phyloP scores from a whole-genome alignment of 495 filamentous ascomycete species.

The Parachaetomium inaequale region DNA sequence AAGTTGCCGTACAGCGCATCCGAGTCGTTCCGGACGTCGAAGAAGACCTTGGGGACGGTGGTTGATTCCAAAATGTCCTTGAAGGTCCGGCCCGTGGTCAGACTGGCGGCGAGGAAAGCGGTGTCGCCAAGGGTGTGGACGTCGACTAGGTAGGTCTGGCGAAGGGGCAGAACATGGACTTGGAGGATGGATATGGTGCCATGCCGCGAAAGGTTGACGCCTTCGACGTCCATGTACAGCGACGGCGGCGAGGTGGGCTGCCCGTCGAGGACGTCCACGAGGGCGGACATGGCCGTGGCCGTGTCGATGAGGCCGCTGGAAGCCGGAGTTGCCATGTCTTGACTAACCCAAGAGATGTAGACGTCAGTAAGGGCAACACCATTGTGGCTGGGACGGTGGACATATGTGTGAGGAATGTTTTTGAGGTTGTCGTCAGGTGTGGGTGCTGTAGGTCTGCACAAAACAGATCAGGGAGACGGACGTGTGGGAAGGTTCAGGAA shows the following conservation, averaged over 20 bases:
- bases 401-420: background rate
- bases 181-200: conserved; percentile 52
- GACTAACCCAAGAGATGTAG: background rate
- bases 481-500: too few species aligned
- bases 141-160: conserved; percentile 47
- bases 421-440: too few species aligned
- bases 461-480: background rate
- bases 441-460: background rate
- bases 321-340: background rate
- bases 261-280: background rate
- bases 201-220: conserved; percentile 44
- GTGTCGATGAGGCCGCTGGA: background rate
- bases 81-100: conserved; percentile 36
- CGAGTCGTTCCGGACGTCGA: conserved; percentile 56
- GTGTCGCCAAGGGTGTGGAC: conserved; percentile 41
- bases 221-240: conserved; percentile 57
- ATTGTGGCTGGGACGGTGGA: background rate
- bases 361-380: background rate
- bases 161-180: conserved; percentile 29
- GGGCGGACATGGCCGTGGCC: background rate
- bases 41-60: conserved; percentile 49
- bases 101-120: conserved; percentile 43
- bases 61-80: conserved; percentile 48
- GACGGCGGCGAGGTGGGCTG: conserved; percentile 28
- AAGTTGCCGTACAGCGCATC: conserved; percentile 52